Base-by-base conservation (phyloP, 176 grass and related monocot genomes). In the Puya raimondii region DNA sequence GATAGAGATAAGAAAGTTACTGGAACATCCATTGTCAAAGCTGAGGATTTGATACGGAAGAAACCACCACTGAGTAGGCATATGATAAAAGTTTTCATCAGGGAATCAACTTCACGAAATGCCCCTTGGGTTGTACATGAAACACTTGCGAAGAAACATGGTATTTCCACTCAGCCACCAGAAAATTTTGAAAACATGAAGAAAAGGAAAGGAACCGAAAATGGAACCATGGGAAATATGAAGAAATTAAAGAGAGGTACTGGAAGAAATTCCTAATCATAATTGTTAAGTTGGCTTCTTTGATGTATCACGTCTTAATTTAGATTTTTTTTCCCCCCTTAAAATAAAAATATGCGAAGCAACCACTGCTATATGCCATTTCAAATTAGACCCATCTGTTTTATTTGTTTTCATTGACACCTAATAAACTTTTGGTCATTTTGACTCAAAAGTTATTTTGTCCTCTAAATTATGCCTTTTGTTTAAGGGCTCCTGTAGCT, bases 91-190 rank as follows among this genome's bases (percentile, higher is more conserved):
- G 25, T 82, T 29, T 92, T 85, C 83, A 89, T 96, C 23, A 91
- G 82, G 74, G 79, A 75, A 17, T 96, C 88, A 27, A 87, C 86
- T 66, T 85, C 68, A 15, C 74, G 77, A 72, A 91, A 65, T 78
- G 71, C 53, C 69, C 92, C 92, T 48, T 96, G 92, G 92, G 78
- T 85, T 16, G 61, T 96, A 71, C 81, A 86, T 85, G 67, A 81
- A 68, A 74, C 88, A 66, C 81, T 96, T 83, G 86, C 86, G 54
- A 81, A 81, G 63, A 83, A 89, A 81, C 74, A 87, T 81, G 79
- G 77, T 23, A 86, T 96, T 72, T 42, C 70, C 22, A 87, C 76
- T 49, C 80, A 89, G 56, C 83, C 69, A 47, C 88, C 86, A 68
- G 63, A 85, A 85, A 83, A 87, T 22, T 61, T 61, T 73, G 70